Conservation (phyloP, 2,329 filamentous ascomycete species). For the Ophiostoma triangulosporum region DNA sequence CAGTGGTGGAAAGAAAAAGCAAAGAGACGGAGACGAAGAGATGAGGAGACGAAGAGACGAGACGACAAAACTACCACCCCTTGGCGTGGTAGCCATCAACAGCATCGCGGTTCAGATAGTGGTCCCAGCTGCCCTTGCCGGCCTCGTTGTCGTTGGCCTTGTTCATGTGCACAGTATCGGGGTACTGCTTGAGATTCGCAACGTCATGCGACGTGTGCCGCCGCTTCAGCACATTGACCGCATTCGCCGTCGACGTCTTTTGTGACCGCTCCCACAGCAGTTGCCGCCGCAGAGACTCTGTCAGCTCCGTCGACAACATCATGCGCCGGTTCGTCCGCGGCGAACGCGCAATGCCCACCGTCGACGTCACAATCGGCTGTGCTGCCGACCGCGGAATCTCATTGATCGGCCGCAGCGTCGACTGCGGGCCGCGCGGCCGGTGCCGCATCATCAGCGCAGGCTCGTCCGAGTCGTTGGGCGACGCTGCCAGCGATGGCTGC, state of each 20-base stretch:
- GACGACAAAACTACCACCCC: constrained; percentile 50
- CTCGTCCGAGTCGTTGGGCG: constrained; percentile 48
- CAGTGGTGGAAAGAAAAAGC: not conserved
- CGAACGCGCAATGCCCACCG: constrained; percentile 61
- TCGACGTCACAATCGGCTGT: constrained; percentile 67
- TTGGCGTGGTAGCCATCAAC: constrained; percentile 68
- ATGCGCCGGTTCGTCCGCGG: constrained; percentile 84
- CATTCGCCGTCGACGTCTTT: constrained; percentile 78
- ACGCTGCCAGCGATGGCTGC: constrained; percentile 29
- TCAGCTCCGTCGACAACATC: constrained; percentile 91
- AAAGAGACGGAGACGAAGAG: not conserved
- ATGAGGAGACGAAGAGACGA: not conserved
- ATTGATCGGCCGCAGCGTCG: constrained; percentile 39
- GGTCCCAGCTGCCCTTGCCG: constrained; percentile 66
- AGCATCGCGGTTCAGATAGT: constrained; percentile 74
- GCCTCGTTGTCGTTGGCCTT: constrained; percentile 38
- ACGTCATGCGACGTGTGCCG: constrained; percentile 85
- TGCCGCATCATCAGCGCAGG: constrained; percentile 43
- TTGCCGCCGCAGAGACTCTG: constrained; percentile 80
- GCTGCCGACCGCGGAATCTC: constrained; percentile 54
- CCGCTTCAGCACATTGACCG: constrained; percentile 61
- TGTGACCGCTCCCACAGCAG: constrained; percentile 93
- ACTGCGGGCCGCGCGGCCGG: constrained; percentile 34
- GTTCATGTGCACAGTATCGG: constrained; percentile 49
- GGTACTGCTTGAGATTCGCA: constrained; percentile 73